These are phyloP conservation scores for Yamadazyma oceani DNA, from an alignment of 1,139 yeast species.

Conservation along the genomic window DNA sequence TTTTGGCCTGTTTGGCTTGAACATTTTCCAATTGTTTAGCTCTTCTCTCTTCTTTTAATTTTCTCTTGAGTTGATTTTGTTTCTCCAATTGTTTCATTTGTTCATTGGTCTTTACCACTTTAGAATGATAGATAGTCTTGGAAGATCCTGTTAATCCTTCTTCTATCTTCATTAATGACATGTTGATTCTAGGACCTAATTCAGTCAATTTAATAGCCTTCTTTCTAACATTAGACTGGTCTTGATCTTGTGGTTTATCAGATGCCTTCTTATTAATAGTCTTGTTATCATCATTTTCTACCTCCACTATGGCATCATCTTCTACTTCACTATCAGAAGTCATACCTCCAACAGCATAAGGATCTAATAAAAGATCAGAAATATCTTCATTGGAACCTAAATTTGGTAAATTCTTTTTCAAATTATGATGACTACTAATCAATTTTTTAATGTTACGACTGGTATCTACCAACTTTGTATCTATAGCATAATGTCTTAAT, in stretches of 20 bases:
- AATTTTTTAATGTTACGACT: slow-evolving; percentile 78
- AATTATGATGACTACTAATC: slow-evolving; percentile 60
- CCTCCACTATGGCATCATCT: slow-evolving; percentile 84
- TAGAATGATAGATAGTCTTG: slow-evolving; percentile 80
- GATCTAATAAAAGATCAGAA: slow-evolving; percentile 81
- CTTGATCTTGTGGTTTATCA: slow-evolving; percentile 20
- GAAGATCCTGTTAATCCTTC: slow-evolving; percentile 80
- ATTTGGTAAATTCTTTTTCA: slow-evolving; percentile 73
- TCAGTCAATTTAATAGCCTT: slow-evolving; percentile 92
- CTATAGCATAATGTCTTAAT: slow-evolving; percentile 86
- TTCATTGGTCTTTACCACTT: slow-evolving; percentile 56
- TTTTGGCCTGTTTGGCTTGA: slow-evolving; percentile 70
- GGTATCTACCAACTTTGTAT: slow-evolving; percentile 83
- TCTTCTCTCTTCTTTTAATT: slow-evolving; percentile 69
- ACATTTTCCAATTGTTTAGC: slow-evolving; percentile 80
- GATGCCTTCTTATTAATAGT: slow-evolving; percentile 22
- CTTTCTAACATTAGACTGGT: slow-evolving; percentile 51
- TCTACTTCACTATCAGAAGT: slow-evolving; percentile 94
- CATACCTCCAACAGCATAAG: slow-evolving; percentile 73
- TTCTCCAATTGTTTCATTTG: slow-evolving; percentile 66
- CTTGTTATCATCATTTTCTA: slow-evolving; percentile 38
- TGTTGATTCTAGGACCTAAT: slow-evolving; percentile 85
- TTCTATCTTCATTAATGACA: slow-evolving; percentile 81
- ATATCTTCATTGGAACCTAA: slow-evolving; percentile 69
- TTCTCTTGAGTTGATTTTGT: slow-evolving; percentile 61